Conservation (phyloP, 345 rosid genomes). For the Eucalyptus tenuipes region DNA sequence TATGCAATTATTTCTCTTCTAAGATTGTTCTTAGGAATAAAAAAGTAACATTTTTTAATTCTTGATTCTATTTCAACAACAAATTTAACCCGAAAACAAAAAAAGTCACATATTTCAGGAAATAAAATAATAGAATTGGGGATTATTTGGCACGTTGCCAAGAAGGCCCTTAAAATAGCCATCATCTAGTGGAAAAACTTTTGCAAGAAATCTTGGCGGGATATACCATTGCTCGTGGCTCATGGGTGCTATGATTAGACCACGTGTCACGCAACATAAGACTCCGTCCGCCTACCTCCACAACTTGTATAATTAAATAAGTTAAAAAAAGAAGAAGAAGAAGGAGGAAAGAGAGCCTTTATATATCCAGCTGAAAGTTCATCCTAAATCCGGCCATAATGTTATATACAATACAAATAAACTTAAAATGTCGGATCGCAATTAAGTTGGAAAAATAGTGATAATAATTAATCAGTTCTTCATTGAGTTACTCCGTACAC, state of each 20-base stretch:
- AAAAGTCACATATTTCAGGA: too few relatives aligned
- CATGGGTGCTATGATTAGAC: not conserved
- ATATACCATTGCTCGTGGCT: not conserved
- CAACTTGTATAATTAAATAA: not conserved
- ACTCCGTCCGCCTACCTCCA: not conserved
- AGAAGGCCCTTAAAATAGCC: not conserved
- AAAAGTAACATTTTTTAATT: too few relatives aligned
- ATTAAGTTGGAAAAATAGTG: not conserved
- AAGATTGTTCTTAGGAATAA: too few relatives aligned
- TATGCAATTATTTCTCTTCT: too few relatives aligned
- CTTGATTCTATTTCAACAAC: too few relatives aligned
- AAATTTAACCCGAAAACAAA: too few relatives aligned
- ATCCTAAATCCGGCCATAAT: not conserved
- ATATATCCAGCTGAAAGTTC: not conserved
- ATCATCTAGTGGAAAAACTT: not conserved
- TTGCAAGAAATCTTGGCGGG: not conserved
- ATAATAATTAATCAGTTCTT: not conserved
- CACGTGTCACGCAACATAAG: not conserved
- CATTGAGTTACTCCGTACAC: not conserved
- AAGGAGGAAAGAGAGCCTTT: not conserved
- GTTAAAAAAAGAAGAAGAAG: accelerated
- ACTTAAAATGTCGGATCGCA: not conserved
- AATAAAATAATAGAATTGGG: too few relatives aligned
- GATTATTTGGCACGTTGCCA: too few relatives aligned
- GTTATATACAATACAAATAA: not conserved